Conservation (phyloP, 257 asterid genomes). For the Petrea volubilis region DNA sequence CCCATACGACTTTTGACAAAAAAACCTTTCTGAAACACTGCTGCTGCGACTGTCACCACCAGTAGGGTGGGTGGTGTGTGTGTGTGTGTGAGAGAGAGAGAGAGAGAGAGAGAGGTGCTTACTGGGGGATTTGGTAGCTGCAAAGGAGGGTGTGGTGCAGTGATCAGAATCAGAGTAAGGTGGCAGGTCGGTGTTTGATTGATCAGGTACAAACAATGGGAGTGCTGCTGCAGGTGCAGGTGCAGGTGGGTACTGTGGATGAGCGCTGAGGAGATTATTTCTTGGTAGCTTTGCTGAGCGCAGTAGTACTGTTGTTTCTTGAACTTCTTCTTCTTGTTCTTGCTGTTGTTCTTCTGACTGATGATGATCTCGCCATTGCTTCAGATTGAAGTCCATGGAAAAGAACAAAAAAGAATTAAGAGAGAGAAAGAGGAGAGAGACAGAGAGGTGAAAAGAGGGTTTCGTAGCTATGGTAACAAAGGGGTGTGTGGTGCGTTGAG, state of each 20-base stretch:
- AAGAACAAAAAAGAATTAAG: neutral
- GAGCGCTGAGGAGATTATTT: conserved; percentile 40
- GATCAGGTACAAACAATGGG: conserved; percentile 75
- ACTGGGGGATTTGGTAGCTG: conserved; percentile 52
- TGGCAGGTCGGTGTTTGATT: conserved; percentile 58
- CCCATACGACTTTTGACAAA: neutral
- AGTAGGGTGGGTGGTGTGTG: neutral
- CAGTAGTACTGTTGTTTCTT: neutral
- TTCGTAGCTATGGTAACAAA: conserved; percentile 9
- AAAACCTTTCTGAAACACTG: neutral
- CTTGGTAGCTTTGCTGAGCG: conserved; percentile 44
- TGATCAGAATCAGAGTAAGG: conserved; percentile 44
- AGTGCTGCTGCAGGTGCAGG: conserved; percentile 36
- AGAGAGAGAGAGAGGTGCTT: conserved; percentile 18
- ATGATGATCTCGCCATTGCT: conserved; percentile 65
- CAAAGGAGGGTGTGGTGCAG: conserved; percentile 34
- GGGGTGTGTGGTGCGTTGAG: conserved; percentile 23
- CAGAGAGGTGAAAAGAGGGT: neutral
- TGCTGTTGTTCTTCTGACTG: conserved; percentile 25
- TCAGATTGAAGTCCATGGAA: conserved; percentile 75
- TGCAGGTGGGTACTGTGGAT: conserved; percentile 17
- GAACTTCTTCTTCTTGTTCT: conserved; percentile 15
- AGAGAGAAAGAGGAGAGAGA: conserved; percentile 23
- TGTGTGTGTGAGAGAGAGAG: conserved; percentile 5
- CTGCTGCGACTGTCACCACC: neutral